A percentile compares a stretch with the other conserved stretches of the same genome.
Evolutionary conservation across 352 stramenopile genomes (phyloP).

Genomic region (Phytophthora megakarya): DNA sequence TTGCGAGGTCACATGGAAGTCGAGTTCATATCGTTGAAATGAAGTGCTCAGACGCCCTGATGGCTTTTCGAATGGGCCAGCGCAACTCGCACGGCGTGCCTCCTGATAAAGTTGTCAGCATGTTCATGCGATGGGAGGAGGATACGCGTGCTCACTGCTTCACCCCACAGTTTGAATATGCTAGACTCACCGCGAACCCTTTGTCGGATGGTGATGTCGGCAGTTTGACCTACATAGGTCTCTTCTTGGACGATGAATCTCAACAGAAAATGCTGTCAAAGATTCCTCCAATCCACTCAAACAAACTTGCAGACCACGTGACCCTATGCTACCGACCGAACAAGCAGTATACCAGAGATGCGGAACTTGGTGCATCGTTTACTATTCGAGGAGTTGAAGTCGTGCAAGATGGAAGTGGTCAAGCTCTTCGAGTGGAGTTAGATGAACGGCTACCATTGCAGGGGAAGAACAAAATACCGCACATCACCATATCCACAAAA

Average conservation of each 20-base stretch:
- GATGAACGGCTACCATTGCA: conserved; percentile 41
- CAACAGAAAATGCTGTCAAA: conserved; percentile 40
- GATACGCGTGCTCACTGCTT: conserved; percentile 48
- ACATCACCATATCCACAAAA: conserved; percentile 66
- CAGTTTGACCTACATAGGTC: conserved; percentile 52
- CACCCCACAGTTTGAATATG: conserved; percentile 50
- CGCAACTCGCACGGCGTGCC: conserved; percentile 75
- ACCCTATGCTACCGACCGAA: conserved; percentile 70
- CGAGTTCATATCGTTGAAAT: conserved; percentile 58
- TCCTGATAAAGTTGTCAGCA: conserved; percentile 64
- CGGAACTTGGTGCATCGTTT: conserved; percentile 48
- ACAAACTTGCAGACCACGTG: conserved; percentile 64
- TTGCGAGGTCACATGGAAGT: conserved; percentile 34
- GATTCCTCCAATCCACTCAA: conserved; percentile 37
- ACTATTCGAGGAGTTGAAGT: conserved; percentile 42
- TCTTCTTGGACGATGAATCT: conserved; percentile 51
- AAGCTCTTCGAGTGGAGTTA: conserved; percentile 58
- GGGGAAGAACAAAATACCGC: conserved; percentile 58
- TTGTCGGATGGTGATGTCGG: conserved; percentile 47
- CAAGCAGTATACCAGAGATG: conserved; percentile 50
- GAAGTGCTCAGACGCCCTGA: conserved; percentile 50
- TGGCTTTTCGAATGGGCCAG: conserved; percentile 55
- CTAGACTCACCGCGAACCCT: conserved; percentile 51
- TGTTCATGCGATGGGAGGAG: conserved; percentile 69
- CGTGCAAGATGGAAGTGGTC: conserved; percentile 49